A percentile compares a stretch with the other conserved stretches of the same genome.
These are phyloP conservation scores for Fusarium secorum DNA, from an alignment of 2,329 filamentous ascomycete genomes.

Conservation along the genomic window DNA sequence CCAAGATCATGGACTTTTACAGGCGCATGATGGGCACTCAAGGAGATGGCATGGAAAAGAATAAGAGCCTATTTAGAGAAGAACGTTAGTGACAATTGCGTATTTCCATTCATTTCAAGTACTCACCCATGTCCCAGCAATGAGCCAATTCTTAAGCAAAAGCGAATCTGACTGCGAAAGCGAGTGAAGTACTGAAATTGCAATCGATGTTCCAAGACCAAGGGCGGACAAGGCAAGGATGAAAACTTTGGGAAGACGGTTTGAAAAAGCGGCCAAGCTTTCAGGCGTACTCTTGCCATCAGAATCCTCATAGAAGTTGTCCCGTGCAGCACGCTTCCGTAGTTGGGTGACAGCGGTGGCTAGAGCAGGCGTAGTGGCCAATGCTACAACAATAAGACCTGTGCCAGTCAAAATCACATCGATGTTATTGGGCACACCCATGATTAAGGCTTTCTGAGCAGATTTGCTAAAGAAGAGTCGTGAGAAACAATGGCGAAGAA, in stretches of 20 bases:
- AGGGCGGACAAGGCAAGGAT: slow-evolving; percentile 62
- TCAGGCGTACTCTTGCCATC: slow-evolving; percentile 75
- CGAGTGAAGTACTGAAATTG: slow-evolving; percentile 62
- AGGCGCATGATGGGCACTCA: slow-evolving; percentile 59
- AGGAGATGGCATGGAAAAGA: slow-evolving; percentile 58
- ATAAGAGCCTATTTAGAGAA: slow-evolving; percentile 55
- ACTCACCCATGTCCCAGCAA: slow-evolving; percentile 69
- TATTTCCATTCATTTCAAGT: neutral
- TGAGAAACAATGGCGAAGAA: slow-evolving; percentile 5
- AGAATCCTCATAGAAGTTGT: slow-evolving; percentile 69
- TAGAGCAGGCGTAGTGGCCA: slow-evolving; percentile 51
- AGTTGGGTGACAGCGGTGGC: slow-evolving; percentile 47
- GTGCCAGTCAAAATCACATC: slow-evolving; percentile 44
- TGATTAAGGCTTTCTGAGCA: neutral
- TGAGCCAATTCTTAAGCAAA: slow-evolving; percentile 66
- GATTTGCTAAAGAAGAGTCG: neutral
- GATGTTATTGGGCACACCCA: slow-evolving; percentile 18
- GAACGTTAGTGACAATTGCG: neutral
- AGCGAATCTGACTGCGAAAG: slow-evolving; percentile 49
- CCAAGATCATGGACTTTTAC: slow-evolving; percentile 63
- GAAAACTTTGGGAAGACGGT: slow-evolving; percentile 62
- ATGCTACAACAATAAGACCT: slow-evolving; percentile 47
- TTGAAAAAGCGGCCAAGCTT: slow-evolving; percentile 68
- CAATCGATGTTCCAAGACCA: slow-evolving; percentile 64
- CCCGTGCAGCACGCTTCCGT: slow-evolving; percentile 48